Percentiles rank a stretch among this genome's conserved stretches.
phyloP scores from a whole-genome alignment of 192 early-diverging fungal genomes.

The Radiomyces spectabilis region DNA sequence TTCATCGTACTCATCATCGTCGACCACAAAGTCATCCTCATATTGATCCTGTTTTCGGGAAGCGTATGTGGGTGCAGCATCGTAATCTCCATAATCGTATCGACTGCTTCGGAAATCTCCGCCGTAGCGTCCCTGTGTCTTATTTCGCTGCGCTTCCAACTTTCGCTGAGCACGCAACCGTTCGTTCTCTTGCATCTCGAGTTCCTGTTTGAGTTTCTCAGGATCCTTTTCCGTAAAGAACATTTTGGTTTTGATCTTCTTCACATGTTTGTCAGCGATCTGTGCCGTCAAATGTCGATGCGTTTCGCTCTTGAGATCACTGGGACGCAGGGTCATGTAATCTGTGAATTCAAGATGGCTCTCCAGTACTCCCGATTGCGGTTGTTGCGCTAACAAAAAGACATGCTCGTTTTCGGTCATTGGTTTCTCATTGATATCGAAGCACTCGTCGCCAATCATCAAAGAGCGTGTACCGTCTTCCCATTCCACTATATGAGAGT shows the following conservation, averaged over 20 bases:
- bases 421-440: constrained; percentile 52
- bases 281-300: constrained; percentile 59
- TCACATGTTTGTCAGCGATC: constrained; percentile 63
- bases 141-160: constrained; percentile 33
- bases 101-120: constrained; percentile 22
- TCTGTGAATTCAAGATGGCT: constrained; percentile 54
- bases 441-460: constrained; percentile 65
- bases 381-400: constrained; percentile 54
- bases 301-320: constrained; percentile 42
- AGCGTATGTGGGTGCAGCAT: background rate
- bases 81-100: constrained; percentile 10
- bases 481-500: constrained; percentile 73
- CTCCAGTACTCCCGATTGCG: constrained; percentile 50
- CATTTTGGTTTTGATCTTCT: constrained; percentile 54
- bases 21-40: constrained; percentile 50
- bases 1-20: constrained; percentile 40
- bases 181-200: constrained; percentile 55
- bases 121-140: constrained; percentile 17
- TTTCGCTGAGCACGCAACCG: constrained; percentile 46
- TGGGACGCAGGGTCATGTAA: constrained; percentile 60
- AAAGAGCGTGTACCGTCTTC: constrained; percentile 67
- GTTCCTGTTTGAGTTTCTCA: constrained; percentile 49
- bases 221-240: constrained; percentile 62
- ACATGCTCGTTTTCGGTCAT: constrained; percentile 44
- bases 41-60: constrained; percentile 17